Evolutionary conservation across 495 filamentous ascomycete species (phyloP).

Genomic region (Poronia punctata): DNA sequence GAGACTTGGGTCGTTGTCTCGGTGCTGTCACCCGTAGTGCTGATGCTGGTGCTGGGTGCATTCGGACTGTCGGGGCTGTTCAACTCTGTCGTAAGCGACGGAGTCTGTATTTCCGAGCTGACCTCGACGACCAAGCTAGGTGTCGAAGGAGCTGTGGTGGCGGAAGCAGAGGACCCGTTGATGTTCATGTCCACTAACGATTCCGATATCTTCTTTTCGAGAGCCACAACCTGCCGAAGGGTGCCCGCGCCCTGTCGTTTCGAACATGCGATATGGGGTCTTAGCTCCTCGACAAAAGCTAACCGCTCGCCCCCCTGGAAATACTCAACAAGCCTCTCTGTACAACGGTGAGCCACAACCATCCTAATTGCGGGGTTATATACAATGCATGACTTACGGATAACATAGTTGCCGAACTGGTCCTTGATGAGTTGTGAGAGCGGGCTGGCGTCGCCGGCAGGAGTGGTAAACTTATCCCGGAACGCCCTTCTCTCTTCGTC

Average conservation of each 20-base stretch:
- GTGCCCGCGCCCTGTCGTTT: slow-evolving; percentile 68
- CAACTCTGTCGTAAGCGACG: slow-evolving; percentile 53
- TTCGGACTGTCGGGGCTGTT: slow-evolving; percentile 59
- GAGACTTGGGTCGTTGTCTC: slow-evolving; percentile 12
- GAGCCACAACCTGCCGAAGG: slow-evolving; percentile 72
- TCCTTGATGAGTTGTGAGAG: slow-evolving; percentile 78
- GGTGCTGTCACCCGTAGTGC: slow-evolving; percentile 38
- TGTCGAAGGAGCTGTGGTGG: slow-evolving; percentile 16
- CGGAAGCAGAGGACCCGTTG: slow-evolving; percentile 11
- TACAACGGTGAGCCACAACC: slow-evolving; percentile 16
- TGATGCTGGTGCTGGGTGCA: slow-evolving; percentile 52
- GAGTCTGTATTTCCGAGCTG: slow-evolving; percentile 48
- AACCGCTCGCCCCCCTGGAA: slow-evolving; percentile 59
- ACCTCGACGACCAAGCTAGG: slow-evolving; percentile 40
- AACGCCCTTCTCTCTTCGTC: slow-evolving; percentile 65
- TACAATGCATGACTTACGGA: slow-evolving; percentile 61
- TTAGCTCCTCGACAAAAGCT: slow-evolving; percentile 63
- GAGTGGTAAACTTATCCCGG: slow-evolving; percentile 54
- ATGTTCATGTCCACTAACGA: slow-evolving; percentile 20
- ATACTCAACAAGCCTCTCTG: slow-evolving; percentile 73
- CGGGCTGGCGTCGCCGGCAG: slow-evolving; percentile 56
- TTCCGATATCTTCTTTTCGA: too few species aligned
- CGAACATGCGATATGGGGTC: slow-evolving; percentile 61
- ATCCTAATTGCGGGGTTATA: not conserved
- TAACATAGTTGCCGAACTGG: slow-evolving; percentile 92